Evolutionary conservation across 768 basidiomycete species (phyloP).

Genomic region (Paxillus ammoniavirescens): DNA sequence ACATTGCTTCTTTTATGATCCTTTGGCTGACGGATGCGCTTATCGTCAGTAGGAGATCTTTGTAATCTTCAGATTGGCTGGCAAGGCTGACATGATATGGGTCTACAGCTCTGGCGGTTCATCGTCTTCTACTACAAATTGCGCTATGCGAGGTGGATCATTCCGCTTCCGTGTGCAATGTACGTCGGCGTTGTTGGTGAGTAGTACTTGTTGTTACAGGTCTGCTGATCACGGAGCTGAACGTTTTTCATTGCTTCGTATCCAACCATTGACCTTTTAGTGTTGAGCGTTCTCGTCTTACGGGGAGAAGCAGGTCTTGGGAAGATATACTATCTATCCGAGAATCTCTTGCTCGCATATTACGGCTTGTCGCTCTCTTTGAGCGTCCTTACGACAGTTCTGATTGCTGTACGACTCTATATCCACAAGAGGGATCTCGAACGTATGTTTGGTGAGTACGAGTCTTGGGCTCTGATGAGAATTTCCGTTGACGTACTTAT

Average conservation of each 20-base stretch:
- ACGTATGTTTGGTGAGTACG: conserved; percentile 24
- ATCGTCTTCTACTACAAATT: conserved; percentile 20
- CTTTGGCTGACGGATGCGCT: conserved; percentile 31
- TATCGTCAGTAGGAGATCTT: conserved; percentile 19
- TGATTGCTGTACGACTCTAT: conserved; percentile 24
- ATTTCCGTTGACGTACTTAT: background rate
- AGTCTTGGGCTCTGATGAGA: background rate
- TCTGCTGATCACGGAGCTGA: background rate
- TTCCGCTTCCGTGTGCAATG: conserved; percentile 25
- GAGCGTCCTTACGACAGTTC: conserved; percentile 20
- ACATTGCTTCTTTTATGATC: conserved; percentile 21
- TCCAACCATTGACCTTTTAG: conserved; percentile 1
- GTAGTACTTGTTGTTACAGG: background rate
- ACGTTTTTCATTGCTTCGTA: background rate
- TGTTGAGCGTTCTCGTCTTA: conserved; percentile 20
- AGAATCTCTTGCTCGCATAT: conserved; percentile 21
- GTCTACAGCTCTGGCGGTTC: conserved; percentile 22
- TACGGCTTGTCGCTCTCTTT: conserved; percentile 24
- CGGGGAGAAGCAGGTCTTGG: conserved; percentile 14
- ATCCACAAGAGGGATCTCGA: conserved; percentile 22
- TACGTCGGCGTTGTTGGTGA: conserved; percentile 22
- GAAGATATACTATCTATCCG: conserved; percentile 20
- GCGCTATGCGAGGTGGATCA: conserved; percentile 22
- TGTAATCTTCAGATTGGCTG: background rate
- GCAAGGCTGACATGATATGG: background rate